Evolutionary conservation across 2,329 filamentous ascomycete species (phyloP), one percentile per base, ranked within the genome.

Genomic region (Aspergillus udagawae): DNA sequence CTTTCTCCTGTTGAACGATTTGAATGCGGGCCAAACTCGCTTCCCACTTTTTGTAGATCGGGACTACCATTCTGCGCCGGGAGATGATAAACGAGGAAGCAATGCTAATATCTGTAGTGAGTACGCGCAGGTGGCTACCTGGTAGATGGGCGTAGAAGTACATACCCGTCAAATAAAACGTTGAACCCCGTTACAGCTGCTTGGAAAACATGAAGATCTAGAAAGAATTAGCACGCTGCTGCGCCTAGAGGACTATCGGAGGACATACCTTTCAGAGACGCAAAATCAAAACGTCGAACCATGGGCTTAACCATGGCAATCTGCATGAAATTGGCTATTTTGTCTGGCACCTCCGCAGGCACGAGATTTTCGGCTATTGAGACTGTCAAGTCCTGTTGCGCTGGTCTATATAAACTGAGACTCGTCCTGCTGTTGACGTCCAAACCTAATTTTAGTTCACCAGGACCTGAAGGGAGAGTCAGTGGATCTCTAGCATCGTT

Each of bases 41-140:
- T 69, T 95, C 91, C 90, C 91, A 95, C 73, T 94, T 94, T 77
- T 96, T 96, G 77, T 95, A 90, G 63, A 96, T 93, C 0, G 91
- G 91, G 17, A 96, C 91, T 12, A 96, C 90, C 88, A 92, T 94
- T 63, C 90, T 85, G 51, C 90, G 86, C 29, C 92, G 86, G 1
- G 92, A 87, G 63, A 96, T 96, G 57, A 88, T 86, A 72, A 96
- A 90, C 0, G 85, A 86, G 7, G 83, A 80, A 5, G 91, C 91
- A 53, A 90, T 75, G 6, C 86, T 77, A 59, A 27, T 17, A 7
- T 49, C 38, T 20, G 38, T 38, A 55, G 23, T 59, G 52, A 61
- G 45, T 32, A 25, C 20, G 17, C 35, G 49, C 21, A 32, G 45
- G 7, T 53, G 9, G 52, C 45, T 51, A 42, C n/a, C 27, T 7